phyloP scores from a whole-genome alignment of 1,284 basidiomycete species.

The Caloboletus firmus region DNA sequence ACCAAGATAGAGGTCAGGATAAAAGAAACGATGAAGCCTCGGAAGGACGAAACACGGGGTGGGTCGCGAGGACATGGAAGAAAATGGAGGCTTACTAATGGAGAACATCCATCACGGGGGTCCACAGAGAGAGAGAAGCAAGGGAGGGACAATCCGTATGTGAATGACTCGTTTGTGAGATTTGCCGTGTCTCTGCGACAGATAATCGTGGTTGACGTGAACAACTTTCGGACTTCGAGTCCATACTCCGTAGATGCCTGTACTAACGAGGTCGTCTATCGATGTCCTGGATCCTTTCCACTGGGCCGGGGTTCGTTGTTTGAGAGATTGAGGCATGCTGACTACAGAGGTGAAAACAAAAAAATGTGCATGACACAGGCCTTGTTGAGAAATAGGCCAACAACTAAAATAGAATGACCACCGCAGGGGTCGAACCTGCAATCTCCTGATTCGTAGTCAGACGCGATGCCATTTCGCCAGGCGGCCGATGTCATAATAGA shows the following conservation, averaged over 20 bases:
- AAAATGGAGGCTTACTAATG: neutral
- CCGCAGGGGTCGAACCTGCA: constrained; percentile 56
- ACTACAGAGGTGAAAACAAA: too few species aligned
- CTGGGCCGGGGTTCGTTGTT: neutral
- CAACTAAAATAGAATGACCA: constrained; percentile 15
- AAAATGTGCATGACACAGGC: too few species aligned
- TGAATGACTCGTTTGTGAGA: too few species aligned
- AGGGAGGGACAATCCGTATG: too few species aligned
- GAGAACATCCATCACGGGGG: neutral
- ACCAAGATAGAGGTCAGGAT: too few species aligned
- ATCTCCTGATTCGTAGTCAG: constrained; percentile 72
- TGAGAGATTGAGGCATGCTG: neutral
- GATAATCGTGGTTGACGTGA: too few species aligned
- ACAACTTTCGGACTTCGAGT: too few species aligned
- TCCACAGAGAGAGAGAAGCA: too few species aligned
- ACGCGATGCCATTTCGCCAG: constrained; percentile 69
- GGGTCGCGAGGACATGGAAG: too few species aligned
- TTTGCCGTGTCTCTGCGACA: too few species aligned
- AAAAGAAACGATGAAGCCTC: too few species aligned
- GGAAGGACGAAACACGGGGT: too few species aligned
- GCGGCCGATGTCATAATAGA: constrained; percentile 38
- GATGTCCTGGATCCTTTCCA: neutral
- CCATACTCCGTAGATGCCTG: neutral
- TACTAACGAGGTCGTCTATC: neutral
- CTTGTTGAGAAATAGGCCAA: neutral